Evolutionary conservation across 495 filamentous ascomycete genomes (phyloP).

Genomic region (Tirmania nivea): DNA sequence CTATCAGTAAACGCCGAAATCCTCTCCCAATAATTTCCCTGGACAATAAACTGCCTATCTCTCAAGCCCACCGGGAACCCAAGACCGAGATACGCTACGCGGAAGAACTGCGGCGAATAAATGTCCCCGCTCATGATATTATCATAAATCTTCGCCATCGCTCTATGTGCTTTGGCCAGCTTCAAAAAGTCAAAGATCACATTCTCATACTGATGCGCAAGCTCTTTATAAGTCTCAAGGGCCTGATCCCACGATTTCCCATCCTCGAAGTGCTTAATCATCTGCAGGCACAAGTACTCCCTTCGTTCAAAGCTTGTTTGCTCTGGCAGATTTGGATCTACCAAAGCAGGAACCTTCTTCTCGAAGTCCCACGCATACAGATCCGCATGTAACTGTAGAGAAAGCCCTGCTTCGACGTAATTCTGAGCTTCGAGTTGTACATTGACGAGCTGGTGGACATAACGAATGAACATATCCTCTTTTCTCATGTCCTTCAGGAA

Average conservation of each 20-base stretch:
- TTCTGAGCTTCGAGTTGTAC: conserved; percentile 56
- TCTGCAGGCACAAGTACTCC: conserved; percentile 75
- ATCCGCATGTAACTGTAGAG: conserved; percentile 75
- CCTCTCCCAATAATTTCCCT: conserved; percentile 55
- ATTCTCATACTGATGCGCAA: conserved; percentile 69
- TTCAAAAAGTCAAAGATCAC: conserved; percentile 82
- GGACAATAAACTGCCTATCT: conserved; percentile 86
- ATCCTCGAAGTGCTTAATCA: conserved; percentile 87
- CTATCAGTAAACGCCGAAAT: conserved; percentile 70
- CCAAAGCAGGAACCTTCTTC: conserved; percentile 40
- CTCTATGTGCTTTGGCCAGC: conserved; percentile 65
- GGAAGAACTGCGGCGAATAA: conserved; percentile 68
- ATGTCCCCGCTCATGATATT: conserved; percentile 48
- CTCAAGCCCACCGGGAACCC: conserved; percentile 63
- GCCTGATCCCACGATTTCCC: conserved; percentile 82
- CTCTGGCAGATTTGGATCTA: conserved; percentile 54
- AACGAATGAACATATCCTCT: conserved; percentile 89
- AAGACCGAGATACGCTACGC: conserved; percentile 73
- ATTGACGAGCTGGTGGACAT: conserved; percentile 78
- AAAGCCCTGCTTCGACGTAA: conserved; percentile 75
- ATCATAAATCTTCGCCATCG: conserved; percentile 87
- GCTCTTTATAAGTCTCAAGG: conserved; percentile 73
- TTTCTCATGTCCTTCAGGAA: conserved; percentile 94
- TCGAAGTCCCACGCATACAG: conserved; percentile 77
- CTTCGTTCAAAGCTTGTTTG: conserved; percentile 86